phyloP scores from a whole-genome alignment of 2,329 filamentous ascomycete genomes.

The Trichophyton equinum region DNA sequence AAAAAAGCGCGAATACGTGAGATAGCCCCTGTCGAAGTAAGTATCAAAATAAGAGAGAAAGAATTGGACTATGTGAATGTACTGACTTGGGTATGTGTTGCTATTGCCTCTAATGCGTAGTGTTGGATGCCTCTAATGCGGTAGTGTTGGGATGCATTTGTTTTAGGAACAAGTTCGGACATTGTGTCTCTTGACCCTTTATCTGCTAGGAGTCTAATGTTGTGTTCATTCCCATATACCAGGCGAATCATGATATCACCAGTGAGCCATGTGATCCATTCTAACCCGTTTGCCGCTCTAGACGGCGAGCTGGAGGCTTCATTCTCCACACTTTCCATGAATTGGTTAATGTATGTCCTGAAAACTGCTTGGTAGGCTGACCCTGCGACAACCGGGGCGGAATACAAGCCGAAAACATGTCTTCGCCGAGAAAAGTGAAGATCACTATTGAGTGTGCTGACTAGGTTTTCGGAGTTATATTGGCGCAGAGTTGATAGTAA shows the following conservation, averaged over 20 bases:
- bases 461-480: slow-evolving; percentile 13
- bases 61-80: not conserved
- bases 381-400: slow-evolving; percentile 8
- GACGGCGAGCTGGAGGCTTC: slow-evolving; percentile 5
- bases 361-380: slow-evolving; percentile 8
- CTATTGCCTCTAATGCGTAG: slow-evolving; percentile 4
- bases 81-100: slow-evolving; percentile 13
- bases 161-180: slow-evolving; percentile 6
- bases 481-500: slow-evolving; percentile 10
- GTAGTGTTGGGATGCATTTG: not conserved
- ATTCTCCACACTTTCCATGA: slow-evolving; percentile 9
- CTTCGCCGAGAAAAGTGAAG: slow-evolving; percentile 12
- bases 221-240: slow-evolving; percentile 9
- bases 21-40: not conserved
- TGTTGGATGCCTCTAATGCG: slow-evolving; percentile 1
- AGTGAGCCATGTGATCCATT: slow-evolving; percentile 12
- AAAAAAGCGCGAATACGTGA: not conserved
- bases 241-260: slow-evolving; percentile 13
- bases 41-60: not conserved
- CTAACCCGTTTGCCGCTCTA: slow-evolving; percentile 11
- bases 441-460: slow-evolving; percentile 13
- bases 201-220: slow-evolving; percentile 9
- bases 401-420: slow-evolving; percentile 10
- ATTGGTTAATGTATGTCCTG: slow-evolving; percentile 9
- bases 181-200: slow-evolving; percentile 9